Percentiles rank a stretch among this genome's conserved stretches.
Conservation (phyloP, 305 asterid genomes). For the Solanum hybrid region DNA sequence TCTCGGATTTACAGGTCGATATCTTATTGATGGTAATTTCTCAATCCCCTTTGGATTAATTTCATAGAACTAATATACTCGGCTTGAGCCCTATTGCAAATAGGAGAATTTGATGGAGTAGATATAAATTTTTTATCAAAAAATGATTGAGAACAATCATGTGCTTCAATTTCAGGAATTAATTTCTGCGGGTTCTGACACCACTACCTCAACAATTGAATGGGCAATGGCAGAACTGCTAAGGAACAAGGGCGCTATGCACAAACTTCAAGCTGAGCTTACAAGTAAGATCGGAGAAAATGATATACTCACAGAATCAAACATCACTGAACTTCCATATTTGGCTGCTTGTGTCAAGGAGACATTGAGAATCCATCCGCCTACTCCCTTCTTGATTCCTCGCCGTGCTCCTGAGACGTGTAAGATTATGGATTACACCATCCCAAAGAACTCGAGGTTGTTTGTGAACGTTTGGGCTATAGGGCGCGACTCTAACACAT, state of each 20-base stretch:
- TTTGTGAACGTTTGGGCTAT: background rate
- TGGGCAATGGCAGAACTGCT: constrained; percentile 23
- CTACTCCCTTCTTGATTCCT: background rate
- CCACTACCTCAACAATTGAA: constrained; percentile 15
- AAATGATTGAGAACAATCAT: background rate
- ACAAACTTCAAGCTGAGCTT: constrained; percentile 15
- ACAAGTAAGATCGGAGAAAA: background rate
- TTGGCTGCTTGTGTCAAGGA: background rate
- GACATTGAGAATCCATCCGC: background rate
- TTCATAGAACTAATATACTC: background rate
- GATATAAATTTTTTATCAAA: background rate
- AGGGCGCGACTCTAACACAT: background rate
- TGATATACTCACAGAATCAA: background rate
- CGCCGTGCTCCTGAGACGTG: background rate
- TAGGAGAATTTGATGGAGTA: background rate
- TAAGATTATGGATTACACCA: background rate
- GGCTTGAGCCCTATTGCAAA: background rate
- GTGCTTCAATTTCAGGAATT: constrained; percentile 7
- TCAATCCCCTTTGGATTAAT: background rate
- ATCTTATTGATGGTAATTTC: background rate
- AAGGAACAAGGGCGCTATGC: constrained; percentile 13
- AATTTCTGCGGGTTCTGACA: constrained; percentile 23
- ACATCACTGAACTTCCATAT: background rate
- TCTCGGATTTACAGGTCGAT: background rate
- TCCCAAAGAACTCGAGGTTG: background rate